These are phyloP conservation scores for Thalassiosira livingstoniorum DNA, from an alignment of 352 stramenopile genomes.

Conservation along the genomic window DNA sequence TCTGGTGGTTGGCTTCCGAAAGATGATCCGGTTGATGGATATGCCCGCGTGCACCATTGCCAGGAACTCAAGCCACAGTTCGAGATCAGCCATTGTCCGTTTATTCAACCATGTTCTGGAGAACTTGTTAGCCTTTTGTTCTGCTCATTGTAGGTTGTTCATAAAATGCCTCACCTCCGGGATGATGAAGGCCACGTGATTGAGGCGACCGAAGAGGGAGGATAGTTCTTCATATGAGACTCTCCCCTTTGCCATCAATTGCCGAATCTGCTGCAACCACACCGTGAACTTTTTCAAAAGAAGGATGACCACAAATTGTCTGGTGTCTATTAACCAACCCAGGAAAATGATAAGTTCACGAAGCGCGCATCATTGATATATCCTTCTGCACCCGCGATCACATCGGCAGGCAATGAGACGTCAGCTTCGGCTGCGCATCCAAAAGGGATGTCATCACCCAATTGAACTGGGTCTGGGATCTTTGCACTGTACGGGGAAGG, in stretches of 20 bases:
- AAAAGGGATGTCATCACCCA: neutral
- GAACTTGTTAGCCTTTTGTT: neutral
- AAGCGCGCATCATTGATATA: neutral
- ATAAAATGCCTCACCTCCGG: slow-evolving; percentile 12
- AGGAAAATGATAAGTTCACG: neutral
- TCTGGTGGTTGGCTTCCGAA: slow-evolving; percentile 6
- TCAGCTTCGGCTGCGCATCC: neutral
- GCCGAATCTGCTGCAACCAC: neutral
- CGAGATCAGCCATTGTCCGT: neutral
- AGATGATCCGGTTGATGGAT: slow-evolving; percentile 9
- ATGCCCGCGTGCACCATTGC: neutral
- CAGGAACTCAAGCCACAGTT: slow-evolving; percentile 8
- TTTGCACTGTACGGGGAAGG: neutral
- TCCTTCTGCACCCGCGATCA: neutral
- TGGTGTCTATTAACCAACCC: neutral
- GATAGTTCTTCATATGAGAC: neutral
- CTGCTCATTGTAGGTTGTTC: neutral
- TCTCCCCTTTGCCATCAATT: neutral
- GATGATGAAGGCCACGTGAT: neutral
- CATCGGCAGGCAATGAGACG: neutral
- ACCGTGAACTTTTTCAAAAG: neutral
- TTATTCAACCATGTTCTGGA: neutral
- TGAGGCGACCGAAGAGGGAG: neutral
- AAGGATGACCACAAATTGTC: neutral
- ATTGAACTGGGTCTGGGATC: neutral